These are phyloP conservation scores for Ramichloridium luteum DNA, from an alignment of 2,329 filamentous ascomycete species.

Conservation along the genomic window DNA sequence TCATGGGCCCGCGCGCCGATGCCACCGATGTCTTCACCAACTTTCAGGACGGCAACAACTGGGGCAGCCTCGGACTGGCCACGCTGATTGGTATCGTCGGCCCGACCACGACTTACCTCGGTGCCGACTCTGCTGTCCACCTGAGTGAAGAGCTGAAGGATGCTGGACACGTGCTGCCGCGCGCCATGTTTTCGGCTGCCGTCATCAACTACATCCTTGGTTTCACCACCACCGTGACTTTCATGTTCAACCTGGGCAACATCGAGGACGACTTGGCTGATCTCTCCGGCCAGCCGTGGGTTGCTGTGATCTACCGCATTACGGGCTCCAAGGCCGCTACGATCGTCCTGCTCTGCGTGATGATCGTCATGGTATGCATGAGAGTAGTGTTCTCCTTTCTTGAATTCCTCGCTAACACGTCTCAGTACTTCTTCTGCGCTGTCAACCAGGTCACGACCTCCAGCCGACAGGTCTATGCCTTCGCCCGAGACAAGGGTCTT, in stretches of 20 bases:
- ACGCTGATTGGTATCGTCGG: constrained; percentile 19
- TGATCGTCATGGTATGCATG: constrained; percentile 14
- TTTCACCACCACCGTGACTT: constrained; percentile 19
- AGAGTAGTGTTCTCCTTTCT: not conserved
- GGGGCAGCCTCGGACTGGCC: constrained; percentile 16
- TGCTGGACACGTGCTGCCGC: constrained; percentile 19
- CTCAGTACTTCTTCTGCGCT: constrained; percentile 16
- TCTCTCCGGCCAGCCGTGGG: constrained; percentile 17
- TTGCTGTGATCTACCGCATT: constrained; percentile 15
- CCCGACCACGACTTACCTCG: constrained; percentile 26
- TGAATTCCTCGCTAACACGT: not conserved
- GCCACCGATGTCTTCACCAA: constrained; percentile 15
- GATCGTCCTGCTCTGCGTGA: constrained; percentile 14
- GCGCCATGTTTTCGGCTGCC: constrained; percentile 21
- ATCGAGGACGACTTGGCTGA: constrained; percentile 12
- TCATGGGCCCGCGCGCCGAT: constrained; percentile 14
- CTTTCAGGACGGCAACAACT: constrained; percentile 16
- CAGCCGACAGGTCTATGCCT: constrained; percentile 20
- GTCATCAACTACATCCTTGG: constrained; percentile 22
- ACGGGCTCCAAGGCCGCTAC: constrained; percentile 17
- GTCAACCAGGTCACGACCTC: constrained; percentile 21
- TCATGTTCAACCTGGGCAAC: constrained; percentile 20
- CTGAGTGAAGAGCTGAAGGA: constrained; percentile 23
- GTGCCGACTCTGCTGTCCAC: constrained; percentile 29
- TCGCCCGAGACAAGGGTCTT: constrained; percentile 20